These are phyloP conservation scores for Theileria equi DNA, from an alignment of 169 alveolate genomes.

Conservation along the genomic window DNA sequence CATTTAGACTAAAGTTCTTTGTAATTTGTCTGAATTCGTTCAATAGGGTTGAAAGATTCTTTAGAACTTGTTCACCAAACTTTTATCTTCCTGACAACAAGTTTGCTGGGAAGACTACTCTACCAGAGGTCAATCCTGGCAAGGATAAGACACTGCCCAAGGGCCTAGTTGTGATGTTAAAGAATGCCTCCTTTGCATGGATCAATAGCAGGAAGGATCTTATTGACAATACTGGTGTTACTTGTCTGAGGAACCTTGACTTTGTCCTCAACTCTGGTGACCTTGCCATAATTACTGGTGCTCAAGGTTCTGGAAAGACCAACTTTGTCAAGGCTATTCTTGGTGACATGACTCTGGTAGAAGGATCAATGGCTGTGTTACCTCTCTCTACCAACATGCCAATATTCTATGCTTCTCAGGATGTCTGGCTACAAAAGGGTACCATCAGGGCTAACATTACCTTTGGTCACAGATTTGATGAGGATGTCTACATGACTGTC, in stretches of 20 bases:
- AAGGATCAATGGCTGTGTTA: conserved; percentile 56
- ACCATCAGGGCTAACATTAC: conserved; percentile 48
- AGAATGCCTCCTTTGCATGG: conserved; percentile 44
- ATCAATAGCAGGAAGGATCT: conserved; percentile 8
- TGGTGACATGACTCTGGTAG: conserved; percentile 61
- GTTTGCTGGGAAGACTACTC: neutral
- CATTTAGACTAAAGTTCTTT: conserved; percentile 13
- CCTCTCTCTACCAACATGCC: conserved; percentile 54
- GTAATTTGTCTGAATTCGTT: conserved; percentile 19
- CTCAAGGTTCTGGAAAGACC: conserved; percentile 60
- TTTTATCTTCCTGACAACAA: conserved; percentile 17
- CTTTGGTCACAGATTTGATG: conserved; percentile 40
- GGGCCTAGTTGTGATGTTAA: conserved; percentile 18
- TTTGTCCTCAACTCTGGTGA: conserved; percentile 48
- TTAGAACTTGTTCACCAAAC: conserved; percentile 50
- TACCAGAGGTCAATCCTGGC: neutral
- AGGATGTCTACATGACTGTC: conserved; percentile 32
- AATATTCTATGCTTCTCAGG: conserved; percentile 59
- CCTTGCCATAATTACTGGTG: conserved; percentile 39
- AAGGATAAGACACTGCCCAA: neutral
- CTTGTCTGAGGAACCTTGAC: neutral
- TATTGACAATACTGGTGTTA: neutral
- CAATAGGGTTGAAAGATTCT: conserved; percentile 24
- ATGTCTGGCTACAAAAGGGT: conserved; percentile 49
- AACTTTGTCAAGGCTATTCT: conserved; percentile 50